Conservation (phyloP, 768 basidiomycete genomes). For the Tulasnella sp. region DNA sequence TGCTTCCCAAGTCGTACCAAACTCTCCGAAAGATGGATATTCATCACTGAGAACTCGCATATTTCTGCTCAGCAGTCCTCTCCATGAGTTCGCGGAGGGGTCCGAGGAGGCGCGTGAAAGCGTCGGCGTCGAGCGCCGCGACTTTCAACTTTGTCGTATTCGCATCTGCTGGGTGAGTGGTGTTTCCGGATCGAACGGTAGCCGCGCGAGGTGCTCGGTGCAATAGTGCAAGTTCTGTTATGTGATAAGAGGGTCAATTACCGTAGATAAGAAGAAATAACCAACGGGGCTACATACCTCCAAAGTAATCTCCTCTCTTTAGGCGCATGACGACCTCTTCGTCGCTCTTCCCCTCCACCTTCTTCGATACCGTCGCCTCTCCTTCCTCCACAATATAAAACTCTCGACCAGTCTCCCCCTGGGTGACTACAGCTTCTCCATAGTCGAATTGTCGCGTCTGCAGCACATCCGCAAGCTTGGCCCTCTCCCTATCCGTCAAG, state of each 20-base stretch:
- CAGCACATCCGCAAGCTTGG: slow-evolving; percentile 95
- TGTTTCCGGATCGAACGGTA: slow-evolving; percentile 75
- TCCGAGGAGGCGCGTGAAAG: slow-evolving; percentile 88
- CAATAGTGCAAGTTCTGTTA: slow-evolving; percentile 76
- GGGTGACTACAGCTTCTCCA: slow-evolving; percentile 76
- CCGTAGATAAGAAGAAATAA: neutral
- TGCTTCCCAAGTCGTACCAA: no score
- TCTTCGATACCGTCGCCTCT: slow-evolving; percentile 76
- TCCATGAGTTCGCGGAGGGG: slow-evolving; percentile 91
- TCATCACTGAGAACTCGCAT: neutral
- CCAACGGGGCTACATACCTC: slow-evolving; percentile 48
- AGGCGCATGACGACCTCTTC: slow-evolving; percentile 66
- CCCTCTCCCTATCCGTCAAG: slow-evolving; percentile 76
- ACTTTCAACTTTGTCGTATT: slow-evolving; percentile 65
- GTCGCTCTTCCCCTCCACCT: slow-evolving; percentile 45
- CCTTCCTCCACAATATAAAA: slow-evolving; percentile 98
- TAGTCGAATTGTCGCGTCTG: slow-evolving; percentile 70
- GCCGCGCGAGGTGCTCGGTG: slow-evolving; percentile 85
- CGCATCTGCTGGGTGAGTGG: slow-evolving; percentile 30
- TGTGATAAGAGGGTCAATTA: neutral
- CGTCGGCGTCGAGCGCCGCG: slow-evolving; percentile 82
- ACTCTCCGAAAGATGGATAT: no score
- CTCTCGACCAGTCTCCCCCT: slow-evolving; percentile 93
- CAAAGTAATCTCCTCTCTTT: slow-evolving; percentile 94
- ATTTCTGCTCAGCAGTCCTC: slow-evolving; percentile 42